Evolutionary conservation across 1,284 basidiomycete genomes (phyloP).

Genomic region (Ceratobasidium sp.): DNA sequence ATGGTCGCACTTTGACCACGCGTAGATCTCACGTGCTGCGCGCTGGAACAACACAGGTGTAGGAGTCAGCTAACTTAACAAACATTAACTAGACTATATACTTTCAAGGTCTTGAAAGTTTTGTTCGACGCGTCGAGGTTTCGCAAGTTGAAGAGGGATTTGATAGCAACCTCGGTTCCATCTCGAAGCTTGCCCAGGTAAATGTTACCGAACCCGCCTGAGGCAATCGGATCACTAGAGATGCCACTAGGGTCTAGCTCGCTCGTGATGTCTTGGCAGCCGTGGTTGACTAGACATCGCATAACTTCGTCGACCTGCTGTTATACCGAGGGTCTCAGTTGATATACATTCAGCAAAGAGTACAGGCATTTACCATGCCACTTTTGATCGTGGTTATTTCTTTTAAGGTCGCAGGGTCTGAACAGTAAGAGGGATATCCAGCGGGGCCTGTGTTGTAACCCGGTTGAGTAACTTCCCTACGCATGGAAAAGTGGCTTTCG

Average conservation of each 20-base stretch:
- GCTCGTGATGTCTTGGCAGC: slow-evolving; percentile 21
- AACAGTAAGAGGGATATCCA: too few relatives aligned
- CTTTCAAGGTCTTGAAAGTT: neutral
- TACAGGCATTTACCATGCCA: neutral
- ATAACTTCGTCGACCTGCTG: slow-evolving; percentile 17
- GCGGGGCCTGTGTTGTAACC: too few relatives aligned
- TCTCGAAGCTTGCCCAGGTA: neutral
- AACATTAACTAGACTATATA: neutral
- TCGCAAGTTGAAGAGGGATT: neutral
- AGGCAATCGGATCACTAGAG: neutral
- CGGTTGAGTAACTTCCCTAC: too few relatives aligned
- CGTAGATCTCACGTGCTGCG: slow-evolving; percentile 28
- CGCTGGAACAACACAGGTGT: neutral
- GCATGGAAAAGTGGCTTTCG: too few relatives aligned
- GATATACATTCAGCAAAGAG: neutral
- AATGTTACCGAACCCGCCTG: slow-evolving; percentile 16
- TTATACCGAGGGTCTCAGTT: neutral
- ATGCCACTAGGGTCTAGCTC: neutral
- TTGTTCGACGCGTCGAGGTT: neutral
- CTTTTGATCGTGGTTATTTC: neutral
- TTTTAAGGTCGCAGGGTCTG: neutral
- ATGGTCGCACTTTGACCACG: slow-evolving; percentile 36
- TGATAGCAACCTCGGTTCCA: slow-evolving; percentile 12
- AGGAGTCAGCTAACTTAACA: neutral
- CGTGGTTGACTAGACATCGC: slow-evolving; percentile 1